Conservation (phyloP, 2,329 filamentous ascomycete species). For the Mariannaea elegans region DNA sequence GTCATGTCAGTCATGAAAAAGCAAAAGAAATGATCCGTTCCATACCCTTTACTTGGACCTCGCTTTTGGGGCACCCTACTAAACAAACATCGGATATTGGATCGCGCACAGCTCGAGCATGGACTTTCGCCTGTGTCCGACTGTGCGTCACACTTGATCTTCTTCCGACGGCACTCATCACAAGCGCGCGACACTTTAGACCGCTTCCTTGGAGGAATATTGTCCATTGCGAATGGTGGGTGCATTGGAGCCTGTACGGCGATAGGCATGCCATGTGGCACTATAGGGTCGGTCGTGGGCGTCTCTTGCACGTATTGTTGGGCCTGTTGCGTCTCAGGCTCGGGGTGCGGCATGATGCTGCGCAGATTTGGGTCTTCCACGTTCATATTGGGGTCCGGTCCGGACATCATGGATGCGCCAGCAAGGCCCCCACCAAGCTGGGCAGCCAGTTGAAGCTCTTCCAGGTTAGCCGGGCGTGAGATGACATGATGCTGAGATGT, state of each 20-base stretch:
- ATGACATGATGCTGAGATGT: slow-evolving; percentile 52
- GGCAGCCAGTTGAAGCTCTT: slow-evolving; percentile 67
- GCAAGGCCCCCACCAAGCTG: slow-evolving; percentile 65
- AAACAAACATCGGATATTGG: slow-evolving; percentile 81
- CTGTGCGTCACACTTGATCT: slow-evolving; percentile 87
- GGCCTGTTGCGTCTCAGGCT: slow-evolving; percentile 48
- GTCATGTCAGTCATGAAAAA: slow-evolving; percentile 18
- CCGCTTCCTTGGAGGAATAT: slow-evolving; percentile 75
- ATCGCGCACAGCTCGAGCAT: slow-evolving; percentile 83
- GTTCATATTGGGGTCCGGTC: slow-evolving; percentile 55
- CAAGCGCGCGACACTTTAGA: slow-evolving; percentile 90
- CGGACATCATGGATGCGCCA: slow-evolving; percentile 57
- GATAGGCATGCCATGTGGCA: slow-evolving; percentile 48
- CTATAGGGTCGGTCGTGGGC: slow-evolving; percentile 48
- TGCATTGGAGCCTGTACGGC: slow-evolving; percentile 49
- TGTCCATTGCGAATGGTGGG: slow-evolving; percentile 54
- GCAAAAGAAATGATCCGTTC: background rate
- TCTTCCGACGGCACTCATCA: slow-evolving; percentile 88
- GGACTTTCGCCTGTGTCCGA: slow-evolving; percentile 77
- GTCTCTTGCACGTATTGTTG: slow-evolving; percentile 50
- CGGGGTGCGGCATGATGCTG: slow-evolving; percentile 55
- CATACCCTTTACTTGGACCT: slow-evolving; percentile 86
- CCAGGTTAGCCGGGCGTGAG: slow-evolving; percentile 56
- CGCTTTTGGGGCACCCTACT: slow-evolving; percentile 89
- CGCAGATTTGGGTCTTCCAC: slow-evolving; percentile 55